Evolutionary conservation across 2,329 filamentous ascomycete genomes (phyloP), one percentile per base, ranked within the genome.

Genomic region (Aaosphaeria pasadenensis): DNA sequence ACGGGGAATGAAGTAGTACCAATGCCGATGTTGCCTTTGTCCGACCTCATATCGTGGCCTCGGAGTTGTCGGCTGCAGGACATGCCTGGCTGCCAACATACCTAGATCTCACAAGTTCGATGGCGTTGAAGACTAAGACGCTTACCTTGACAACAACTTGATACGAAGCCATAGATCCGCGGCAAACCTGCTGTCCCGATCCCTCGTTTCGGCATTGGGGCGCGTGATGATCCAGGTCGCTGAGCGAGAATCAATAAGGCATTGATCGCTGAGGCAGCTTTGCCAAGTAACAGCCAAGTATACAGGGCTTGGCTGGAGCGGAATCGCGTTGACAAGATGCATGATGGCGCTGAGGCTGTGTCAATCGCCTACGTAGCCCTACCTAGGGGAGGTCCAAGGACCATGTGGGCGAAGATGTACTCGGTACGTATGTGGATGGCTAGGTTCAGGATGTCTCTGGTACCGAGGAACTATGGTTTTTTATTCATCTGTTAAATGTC

Each of bases 291-390:
- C 28, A 42, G 30, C 46, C 43, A 48, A 41, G 41, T 40, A 17
- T 39, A 55, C 56, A 39, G 57, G 55, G 59, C 53, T 54, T 48
- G 56, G 58, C 54, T 47, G 43, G 48, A 43, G 39, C 43, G 50
- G 45, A 50, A 44, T 38, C 45, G 43, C 46, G 50, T 50, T 52
- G 51, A 55, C 40, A 39, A 28, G 51, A 39, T 60, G 60, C 60
- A 58, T 62, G 56, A 57, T 50, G 62, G 63, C 63, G 59, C 53
- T 55, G 64, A 63, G 64, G 63, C 64, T 64, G 62, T 65, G 64
- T 55, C 17, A 43, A 47, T 33, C 46, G 47, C 31, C 44, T 43
- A 42, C 48, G 38, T 28, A n/a, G 55, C 9, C 39, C 7, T 9
- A 7, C 24, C 39, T n/a, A 9, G 7, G 9, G 39, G 11, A 9